These are phyloP conservation scores for Fusarium chlamydosporum DNA, from an alignment of 2,329 filamentous ascomycete genomes.

Conservation along the genomic window DNA sequence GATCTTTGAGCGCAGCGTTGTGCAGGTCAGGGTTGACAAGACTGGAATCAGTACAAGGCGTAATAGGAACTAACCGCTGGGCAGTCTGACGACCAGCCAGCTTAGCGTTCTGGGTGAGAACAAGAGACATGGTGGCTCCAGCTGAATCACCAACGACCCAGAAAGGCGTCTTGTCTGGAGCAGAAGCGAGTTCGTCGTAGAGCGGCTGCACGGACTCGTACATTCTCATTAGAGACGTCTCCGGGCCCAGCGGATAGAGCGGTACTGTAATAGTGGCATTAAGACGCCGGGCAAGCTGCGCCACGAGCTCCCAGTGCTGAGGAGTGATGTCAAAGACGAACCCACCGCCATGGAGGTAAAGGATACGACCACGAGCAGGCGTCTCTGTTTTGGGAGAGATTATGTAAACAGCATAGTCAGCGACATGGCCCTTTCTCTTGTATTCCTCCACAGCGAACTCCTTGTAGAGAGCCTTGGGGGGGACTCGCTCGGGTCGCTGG, in stretches of 20 bases:
- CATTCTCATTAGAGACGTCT: conserved; percentile 52
- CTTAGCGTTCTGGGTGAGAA: conserved; percentile 52
- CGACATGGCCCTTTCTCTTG: conserved; percentile 28
- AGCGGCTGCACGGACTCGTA: conserved; percentile 53
- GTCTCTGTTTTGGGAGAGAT: conserved; percentile 53
- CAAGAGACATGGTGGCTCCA: conserved; percentile 52
- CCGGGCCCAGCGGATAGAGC: conserved; percentile 54
- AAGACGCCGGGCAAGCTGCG: conserved; percentile 49
- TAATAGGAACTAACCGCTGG: conserved; percentile 50
- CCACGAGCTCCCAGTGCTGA: conserved; percentile 52
- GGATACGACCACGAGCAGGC: conserved; percentile 49
- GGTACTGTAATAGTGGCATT: conserved; percentile 53
- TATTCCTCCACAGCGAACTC: conserved; percentile 50
- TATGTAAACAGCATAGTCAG: conserved; percentile 48
- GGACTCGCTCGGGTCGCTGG: conserved; percentile 38
- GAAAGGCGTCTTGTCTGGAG: conserved; percentile 50
- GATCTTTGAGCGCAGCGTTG: conserved; percentile 45
- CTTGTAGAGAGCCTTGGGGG: conserved; percentile 47
- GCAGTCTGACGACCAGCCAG: conserved; percentile 47
- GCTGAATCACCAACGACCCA: conserved; percentile 53
- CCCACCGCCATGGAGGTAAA: conserved; percentile 54
- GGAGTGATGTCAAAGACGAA: conserved; percentile 51
- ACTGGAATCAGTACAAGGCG: conserved; percentile 52
- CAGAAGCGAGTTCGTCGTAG: conserved; percentile 52
- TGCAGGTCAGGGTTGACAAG: conserved; percentile 50